These are phyloP conservation scores for Pestalotiopsis sp. DNA, from an alignment of 2,329 filamentous ascomycete species.

Conservation along the genomic window DNA sequence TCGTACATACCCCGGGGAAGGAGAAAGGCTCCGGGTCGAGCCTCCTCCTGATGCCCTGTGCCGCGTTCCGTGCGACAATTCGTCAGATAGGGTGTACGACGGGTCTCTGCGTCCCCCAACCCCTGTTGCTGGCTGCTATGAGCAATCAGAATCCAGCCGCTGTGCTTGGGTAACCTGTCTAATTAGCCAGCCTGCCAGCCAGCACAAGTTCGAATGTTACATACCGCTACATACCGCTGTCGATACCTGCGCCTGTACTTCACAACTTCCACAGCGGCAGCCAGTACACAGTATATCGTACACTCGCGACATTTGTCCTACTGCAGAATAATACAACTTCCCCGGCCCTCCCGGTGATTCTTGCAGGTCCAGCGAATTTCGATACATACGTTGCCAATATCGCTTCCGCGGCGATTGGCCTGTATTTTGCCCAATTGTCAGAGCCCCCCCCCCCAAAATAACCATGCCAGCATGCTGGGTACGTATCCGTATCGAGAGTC, in stretches of 20 bases:
- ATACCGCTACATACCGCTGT: not conserved
- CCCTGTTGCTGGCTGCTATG: not conserved
- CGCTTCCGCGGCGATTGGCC: not conserved
- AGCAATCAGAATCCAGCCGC: not conserved
- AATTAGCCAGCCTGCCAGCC: not conserved
- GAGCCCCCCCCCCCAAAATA: not conserved
- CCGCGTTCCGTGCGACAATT: slow-evolving; percentile 6
- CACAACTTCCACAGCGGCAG: not conserved
- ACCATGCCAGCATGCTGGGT: not conserved
- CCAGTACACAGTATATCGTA: too few relatives aligned
- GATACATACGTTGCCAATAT: not conserved
- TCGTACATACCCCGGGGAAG: not conserved
- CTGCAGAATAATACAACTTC: not conserved
- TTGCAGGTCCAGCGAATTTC: not conserved
- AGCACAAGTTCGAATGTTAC: not conserved
- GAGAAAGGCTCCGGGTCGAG: not conserved
- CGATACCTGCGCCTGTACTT: not conserved
- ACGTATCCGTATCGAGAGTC: not conserved
- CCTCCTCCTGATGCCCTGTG: not conserved
- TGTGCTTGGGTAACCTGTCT: not conserved
- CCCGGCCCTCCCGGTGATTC: not conserved
- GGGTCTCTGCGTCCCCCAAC: not conserved
- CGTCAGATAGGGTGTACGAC: not conserved
- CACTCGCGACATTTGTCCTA: not conserved
- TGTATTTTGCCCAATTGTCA: not conserved